Base-by-base conservation (phyloP, 495 filamentous ascomycete genomes). In the Neurospora africana region DNA sequence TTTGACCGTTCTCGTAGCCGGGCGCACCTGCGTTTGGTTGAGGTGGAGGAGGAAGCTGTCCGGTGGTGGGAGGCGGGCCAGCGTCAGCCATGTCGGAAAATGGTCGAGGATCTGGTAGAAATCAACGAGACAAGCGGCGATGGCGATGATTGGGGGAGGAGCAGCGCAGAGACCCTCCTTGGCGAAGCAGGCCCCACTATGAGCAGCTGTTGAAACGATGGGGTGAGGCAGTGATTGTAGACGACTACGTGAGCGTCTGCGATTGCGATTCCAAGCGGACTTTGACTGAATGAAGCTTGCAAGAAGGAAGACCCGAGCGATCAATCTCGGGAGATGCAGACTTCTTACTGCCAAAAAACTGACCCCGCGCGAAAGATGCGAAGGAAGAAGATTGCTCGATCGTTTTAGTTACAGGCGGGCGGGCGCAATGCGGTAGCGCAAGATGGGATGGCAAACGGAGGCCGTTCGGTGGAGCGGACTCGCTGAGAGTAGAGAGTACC, bases 1-100 rank as follows among this genome's bases (percentile, higher is more conserved):
- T 89, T 80, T 92, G 90, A 78, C 87, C 89, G 79, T 87, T 87
- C 72, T 89, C 87, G 79, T 91, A 91, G 72, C 89, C 90, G 70
- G 90, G 89, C 65, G 90, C 90, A 78, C 89, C 89, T 71, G 89
- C 84, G 73, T 90, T 87, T 41, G 88, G 80, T 80, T 90, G 89
- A 35, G 90, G 88, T 33, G 90, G 89, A 15, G 87, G 87, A 19
- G 90, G 90, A 67, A 91, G 86, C 78, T 88, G 86, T 15, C 87
- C 82, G 58, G 86, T 77, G 74, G 85, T 80, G 68, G 87, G 75
- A 74, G 86, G 81, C 47, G 87, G 82, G 74, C 84, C 84, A 83
- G 85, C 88, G 76, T 93, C 91, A 81, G 90, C 87, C 91, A 93
- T 93, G 78, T 80, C 81, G 80, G 77, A 75, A 47, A 47, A 73